A percentile compares a stretch with the other conserved stretches of the same genome.
Evolutionary conservation across 2,329 filamentous ascomycete species (phyloP).

Genomic region (Fusarium temperatum): DNA sequence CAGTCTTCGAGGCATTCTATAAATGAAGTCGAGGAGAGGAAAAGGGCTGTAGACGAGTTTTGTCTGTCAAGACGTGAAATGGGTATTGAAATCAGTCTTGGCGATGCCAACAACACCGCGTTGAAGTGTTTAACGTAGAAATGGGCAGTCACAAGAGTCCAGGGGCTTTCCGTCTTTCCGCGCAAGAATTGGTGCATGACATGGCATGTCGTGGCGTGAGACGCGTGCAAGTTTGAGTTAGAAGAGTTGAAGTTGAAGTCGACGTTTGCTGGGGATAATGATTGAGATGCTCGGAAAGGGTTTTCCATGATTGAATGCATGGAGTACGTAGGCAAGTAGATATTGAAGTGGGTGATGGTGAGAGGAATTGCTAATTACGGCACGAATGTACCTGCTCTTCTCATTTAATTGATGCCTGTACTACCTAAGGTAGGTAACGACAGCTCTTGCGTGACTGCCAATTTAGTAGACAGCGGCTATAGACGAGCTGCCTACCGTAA

Average conservation of each 20-base stretch:
- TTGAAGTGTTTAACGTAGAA: conserved; percentile 2
- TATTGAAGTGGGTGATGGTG: background rate
- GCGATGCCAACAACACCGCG: conserved; percentile 14
- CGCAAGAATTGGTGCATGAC: conserved; percentile 14
- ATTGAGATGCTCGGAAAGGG: background rate
- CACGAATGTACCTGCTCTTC: background rate
- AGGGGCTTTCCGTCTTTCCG: conserved; percentile 30
- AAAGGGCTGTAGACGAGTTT: background rate
- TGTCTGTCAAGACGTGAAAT: background rate
- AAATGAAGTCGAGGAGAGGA: background rate
- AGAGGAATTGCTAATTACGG: background rate
- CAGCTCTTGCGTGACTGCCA: conserved; percentile 2
- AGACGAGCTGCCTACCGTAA: background rate
- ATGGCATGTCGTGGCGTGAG: conserved; percentile 15
- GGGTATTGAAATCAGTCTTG: background rate
- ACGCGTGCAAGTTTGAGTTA: conserved; percentile 21
- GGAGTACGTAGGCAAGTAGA: background rate
- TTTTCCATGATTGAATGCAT: background rate
- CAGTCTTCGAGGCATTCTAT: background rate
- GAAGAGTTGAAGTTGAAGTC: background rate
- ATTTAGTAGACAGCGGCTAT: background rate
- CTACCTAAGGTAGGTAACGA: background rate
- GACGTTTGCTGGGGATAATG: background rate
- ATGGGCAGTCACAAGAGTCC: conserved; percentile 11
- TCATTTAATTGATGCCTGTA: background rate